Conservation (phyloP, 805 yeast species). For the Metschnikowia lachancei region DNA sequence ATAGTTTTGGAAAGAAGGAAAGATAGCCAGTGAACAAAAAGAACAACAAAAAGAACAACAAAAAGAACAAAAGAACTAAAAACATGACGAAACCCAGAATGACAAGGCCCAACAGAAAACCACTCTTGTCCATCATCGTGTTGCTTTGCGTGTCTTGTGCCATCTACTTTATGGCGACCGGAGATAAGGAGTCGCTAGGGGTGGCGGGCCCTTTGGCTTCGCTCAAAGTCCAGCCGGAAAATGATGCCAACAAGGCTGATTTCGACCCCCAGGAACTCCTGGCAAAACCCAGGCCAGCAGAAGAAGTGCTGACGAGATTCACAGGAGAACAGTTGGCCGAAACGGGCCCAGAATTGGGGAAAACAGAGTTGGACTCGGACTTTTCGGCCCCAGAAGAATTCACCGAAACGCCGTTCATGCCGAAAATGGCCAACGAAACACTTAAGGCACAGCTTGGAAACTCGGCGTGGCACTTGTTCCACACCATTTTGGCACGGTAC, state of each 20-base stretch:
- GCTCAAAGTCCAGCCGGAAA: background rate
- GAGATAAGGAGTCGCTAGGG: constrained; percentile 17
- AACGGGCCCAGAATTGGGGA: background rate
- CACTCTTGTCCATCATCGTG: constrained; percentile 15
- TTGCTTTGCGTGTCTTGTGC: constrained; percentile 18
- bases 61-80: background rate
- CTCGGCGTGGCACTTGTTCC: constrained; percentile 87
- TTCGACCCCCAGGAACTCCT: background rate
- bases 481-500: constrained; percentile 86
- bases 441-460: constrained; percentile 81
- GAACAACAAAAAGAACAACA: too few species aligned
- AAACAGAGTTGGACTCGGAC: too few species aligned
- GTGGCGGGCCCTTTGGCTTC: constrained; percentile 5
- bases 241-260: background rate
- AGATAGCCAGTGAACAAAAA: background rate
- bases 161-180: constrained; percentile 20
- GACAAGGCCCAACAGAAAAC: constrained; percentile 13
- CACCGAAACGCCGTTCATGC: constrained; percentile 71
- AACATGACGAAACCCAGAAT: background rate
- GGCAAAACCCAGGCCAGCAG: constrained; percentile 2
- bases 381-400: constrained; percentile 7
- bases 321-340: background rate
- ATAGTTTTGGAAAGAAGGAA: too few species aligned
- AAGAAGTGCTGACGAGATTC: constrained; percentile 3
- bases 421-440: constrained; percentile 86